phyloP scores from a whole-genome alignment of 768 basidiomycete genomes.

The Inosperma sp. region DNA sequence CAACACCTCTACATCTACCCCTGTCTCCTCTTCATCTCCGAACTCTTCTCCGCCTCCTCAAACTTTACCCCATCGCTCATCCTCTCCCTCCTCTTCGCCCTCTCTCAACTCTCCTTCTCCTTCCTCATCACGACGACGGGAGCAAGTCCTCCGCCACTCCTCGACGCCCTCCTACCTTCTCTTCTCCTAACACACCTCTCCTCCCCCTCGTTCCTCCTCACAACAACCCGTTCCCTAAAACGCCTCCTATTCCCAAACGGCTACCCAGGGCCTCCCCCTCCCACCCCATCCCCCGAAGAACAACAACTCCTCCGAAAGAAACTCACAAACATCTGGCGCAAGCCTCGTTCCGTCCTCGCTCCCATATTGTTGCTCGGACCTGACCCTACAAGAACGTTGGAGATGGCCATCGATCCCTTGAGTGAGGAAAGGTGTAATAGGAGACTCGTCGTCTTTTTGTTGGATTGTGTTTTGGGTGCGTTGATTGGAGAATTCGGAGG shows the following conservation, averaged over 20 bases:
- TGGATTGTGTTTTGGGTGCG: constrained; percentile 66
- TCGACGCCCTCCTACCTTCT: constrained; percentile 71
- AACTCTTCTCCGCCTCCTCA: constrained; percentile 42
- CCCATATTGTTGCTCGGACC: constrained; percentile 54
- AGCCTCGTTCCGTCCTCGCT: constrained; percentile 32
- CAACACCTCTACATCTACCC: constrained; percentile 41
- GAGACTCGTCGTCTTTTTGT: constrained; percentile 66
- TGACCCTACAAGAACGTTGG: constrained; percentile 44
- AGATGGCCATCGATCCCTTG: constrained; percentile 56
- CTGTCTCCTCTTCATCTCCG: constrained; percentile 42
- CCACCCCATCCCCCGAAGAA: constrained; percentile 76
- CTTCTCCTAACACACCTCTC: constrained; percentile 54
- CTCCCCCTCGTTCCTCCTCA: constrained; percentile 48
- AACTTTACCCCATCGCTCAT: constrained; percentile 47
- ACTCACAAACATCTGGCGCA: constrained; percentile 2
- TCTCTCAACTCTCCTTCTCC: constrained; percentile 42
- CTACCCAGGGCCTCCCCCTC: constrained; percentile 69
- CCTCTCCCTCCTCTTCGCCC: constrained; percentile 43
- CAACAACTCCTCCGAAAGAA: constrained; percentile 36
- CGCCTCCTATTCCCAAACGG: constrained; percentile 84
- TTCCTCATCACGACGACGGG: constrained; percentile 67
- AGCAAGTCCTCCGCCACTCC: constrained; percentile 37
- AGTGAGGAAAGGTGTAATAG: constrained; percentile 66
- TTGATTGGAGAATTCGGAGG: constrained; percentile 73
- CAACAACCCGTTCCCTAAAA: constrained; percentile 52